Percentiles rank a stretch among this genome's conserved stretches.
Conservation (phyloP, 2,329 filamentous ascomycete genomes). For the Nannizziopsis arthrosporioides region DNA sequence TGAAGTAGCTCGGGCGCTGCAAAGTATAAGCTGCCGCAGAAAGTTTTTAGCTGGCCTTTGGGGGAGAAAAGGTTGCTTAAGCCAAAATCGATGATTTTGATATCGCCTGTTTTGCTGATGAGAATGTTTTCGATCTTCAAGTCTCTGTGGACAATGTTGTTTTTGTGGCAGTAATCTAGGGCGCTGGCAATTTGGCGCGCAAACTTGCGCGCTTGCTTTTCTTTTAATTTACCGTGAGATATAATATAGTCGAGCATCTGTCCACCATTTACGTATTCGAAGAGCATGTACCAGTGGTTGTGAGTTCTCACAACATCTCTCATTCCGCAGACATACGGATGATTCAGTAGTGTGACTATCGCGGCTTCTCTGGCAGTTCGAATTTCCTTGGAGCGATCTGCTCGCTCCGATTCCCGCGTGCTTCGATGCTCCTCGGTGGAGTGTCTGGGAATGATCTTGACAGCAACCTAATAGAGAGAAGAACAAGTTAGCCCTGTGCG, state of each 20-base stretch:
- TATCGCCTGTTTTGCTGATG: slow-evolving; percentile 97
- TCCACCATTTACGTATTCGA: slow-evolving; percentile 95
- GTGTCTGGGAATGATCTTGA: slow-evolving; percentile 90
- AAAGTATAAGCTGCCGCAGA: slow-evolving; percentile 96
- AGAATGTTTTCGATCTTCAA: slow-evolving; percentile 98
- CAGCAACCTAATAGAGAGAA: slow-evolving; percentile 56
- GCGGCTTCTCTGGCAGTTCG: slow-evolving; percentile 89
- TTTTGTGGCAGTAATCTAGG: slow-evolving; percentile 92
- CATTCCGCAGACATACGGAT: slow-evolving; percentile 93
- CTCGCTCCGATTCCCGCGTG: slow-evolving; percentile 66
- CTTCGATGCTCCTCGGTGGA: slow-evolving; percentile 72
- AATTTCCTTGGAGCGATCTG: slow-evolving; percentile 93
- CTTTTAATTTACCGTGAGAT: slow-evolving; percentile 90
- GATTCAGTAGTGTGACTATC: slow-evolving; percentile 85
- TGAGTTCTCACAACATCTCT: slow-evolving; percentile 90
- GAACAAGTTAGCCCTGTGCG: background rate
- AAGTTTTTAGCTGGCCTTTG: slow-evolving; percentile 76
- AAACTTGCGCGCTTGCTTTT: slow-evolving; percentile 96
- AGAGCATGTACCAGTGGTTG: slow-evolving; percentile 99
- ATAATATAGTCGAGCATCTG: slow-evolving; percentile 99
- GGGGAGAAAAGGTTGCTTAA: slow-evolving; percentile 93
- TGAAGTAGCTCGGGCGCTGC: slow-evolving; percentile 90
- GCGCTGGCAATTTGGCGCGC: slow-evolving; percentile 94
- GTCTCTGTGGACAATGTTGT: slow-evolving; percentile 95
- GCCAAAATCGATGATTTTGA: slow-evolving; percentile 98